Conservation (phyloP, 1,284 basidiomycete species). For the Porogramme epimiltina region DNA sequence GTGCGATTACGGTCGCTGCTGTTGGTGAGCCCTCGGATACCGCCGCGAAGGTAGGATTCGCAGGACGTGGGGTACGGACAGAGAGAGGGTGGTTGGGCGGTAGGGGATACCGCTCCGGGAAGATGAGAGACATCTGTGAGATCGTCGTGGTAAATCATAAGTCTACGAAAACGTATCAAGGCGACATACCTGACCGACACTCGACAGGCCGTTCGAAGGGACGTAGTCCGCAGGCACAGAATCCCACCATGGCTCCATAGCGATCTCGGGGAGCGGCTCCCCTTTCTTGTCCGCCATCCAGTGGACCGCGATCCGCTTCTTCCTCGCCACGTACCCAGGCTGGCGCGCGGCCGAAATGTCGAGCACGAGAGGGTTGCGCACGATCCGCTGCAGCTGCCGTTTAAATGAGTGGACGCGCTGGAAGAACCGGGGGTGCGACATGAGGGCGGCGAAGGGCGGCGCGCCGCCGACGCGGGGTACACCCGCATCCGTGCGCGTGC, state of each 20-base stretch:
- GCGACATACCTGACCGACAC: slow-evolving; percentile 48
- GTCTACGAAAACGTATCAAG: neutral
- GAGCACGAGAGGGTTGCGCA: slow-evolving; percentile 49
- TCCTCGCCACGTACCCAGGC: slow-evolving; percentile 21
- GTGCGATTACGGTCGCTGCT: neutral
- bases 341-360: slow-evolving; percentile 41
- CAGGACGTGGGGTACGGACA: neutral
- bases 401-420: slow-evolving; percentile 42
- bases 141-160: neutral
- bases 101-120: slow-evolving; percentile 19
- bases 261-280: slow-evolving; percentile 10
- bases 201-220: slow-evolving; percentile 36
- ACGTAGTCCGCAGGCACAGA: slow-evolving; percentile 3
- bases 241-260: slow-evolving; percentile 1
- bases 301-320: slow-evolving; percentile 24
- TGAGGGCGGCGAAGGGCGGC: slow-evolving; percentile 43
- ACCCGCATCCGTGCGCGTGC: slow-evolving; percentile 7
- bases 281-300: slow-evolving; percentile 15
- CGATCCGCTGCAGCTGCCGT: slow-evolving; percentile 35
- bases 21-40: neutral
- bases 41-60: neutral
- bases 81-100: slow-evolving; percentile 15
- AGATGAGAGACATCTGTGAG: slow-evolving; percentile 13
- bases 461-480: slow-evolving; percentile 32
- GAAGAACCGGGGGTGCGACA: slow-evolving; percentile 49